A percentile compares a stretch with the other conserved stretches of the same genome.
These are phyloP conservation scores for Paramyrothecium roridum DNA, from an alignment of 2,329 filamentous ascomycete species.

Conservation along the genomic window DNA sequence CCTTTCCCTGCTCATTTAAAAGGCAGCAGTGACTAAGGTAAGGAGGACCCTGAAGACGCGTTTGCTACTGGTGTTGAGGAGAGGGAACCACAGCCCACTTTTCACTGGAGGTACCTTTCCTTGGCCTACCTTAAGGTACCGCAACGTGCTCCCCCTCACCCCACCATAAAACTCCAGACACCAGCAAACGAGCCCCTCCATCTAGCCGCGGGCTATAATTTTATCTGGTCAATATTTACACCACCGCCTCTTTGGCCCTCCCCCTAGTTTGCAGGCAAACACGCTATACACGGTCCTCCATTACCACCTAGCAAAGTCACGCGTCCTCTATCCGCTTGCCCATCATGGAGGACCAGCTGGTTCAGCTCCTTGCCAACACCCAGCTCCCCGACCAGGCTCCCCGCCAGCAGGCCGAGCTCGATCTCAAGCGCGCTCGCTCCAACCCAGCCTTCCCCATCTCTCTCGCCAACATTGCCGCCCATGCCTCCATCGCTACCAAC, in stretches of 20 bases:
- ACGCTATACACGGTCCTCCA: neutral
- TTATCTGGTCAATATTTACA: neutral
- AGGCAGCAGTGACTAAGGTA: too few relatives aligned
- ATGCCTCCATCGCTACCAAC: constrained; percentile 67
- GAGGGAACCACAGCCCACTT: neutral
- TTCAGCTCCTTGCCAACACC: constrained; percentile 82
- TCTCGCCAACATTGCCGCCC: constrained; percentile 76
- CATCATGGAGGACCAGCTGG: constrained; percentile 87
- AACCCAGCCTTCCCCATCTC: constrained; percentile 73
- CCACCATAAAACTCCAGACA: neutral
- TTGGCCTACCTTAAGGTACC: too few relatives aligned
- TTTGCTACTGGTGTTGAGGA: too few relatives aligned
- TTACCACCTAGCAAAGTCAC: neutral
- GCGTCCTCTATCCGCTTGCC: constrained; percentile 2
- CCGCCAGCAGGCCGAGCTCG: constrained; percentile 82
- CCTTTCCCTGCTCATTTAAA: too few relatives aligned
- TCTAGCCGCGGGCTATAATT: neutral
- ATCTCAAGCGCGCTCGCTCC: constrained; percentile 68
- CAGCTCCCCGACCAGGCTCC: constrained; percentile 73
- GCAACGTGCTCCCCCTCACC: neutral
- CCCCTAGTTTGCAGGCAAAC: neutral
- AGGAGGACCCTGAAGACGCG: too few relatives aligned
- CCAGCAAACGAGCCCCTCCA: neutral
- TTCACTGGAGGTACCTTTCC: neutral
- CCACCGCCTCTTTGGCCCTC: neutral